Evolutionary conservation across 2,329 filamentous ascomycete species (phyloP).

Genomic region (Zalaria obscura): DNA sequence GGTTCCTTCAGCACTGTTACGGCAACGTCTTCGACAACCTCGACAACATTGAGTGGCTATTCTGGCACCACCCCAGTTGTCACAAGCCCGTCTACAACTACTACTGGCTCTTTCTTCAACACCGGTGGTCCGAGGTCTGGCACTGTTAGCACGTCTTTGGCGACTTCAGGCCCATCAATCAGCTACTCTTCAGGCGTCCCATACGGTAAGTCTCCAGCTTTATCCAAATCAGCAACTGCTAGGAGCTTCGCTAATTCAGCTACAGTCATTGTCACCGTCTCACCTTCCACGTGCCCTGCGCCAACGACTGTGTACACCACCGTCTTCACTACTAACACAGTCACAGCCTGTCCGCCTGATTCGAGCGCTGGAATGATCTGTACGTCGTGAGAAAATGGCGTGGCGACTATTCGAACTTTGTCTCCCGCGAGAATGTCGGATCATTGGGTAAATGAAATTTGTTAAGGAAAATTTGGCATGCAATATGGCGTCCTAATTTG

Average conservation of each 20-base stretch:
- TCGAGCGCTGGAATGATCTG: background rate
- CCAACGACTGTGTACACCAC: constrained; percentile 3
- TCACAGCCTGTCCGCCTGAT: constrained; percentile 2
- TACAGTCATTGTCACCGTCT: constrained; percentile 1
- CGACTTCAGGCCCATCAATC: background rate
- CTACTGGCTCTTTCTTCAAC: background rate
- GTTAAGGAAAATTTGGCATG: too few species aligned
- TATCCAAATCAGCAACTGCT: background rate
- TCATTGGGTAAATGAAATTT: too few species aligned
- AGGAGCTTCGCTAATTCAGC: background rate
- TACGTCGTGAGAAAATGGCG: too few species aligned
- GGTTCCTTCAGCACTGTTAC: background rate
- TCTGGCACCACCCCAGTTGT: background rate
- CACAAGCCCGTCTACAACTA: background rate
- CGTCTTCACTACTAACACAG: constrained; percentile 4
- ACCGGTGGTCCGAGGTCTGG: background rate
- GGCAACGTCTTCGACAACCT: background rate
- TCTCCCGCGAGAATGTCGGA: too few species aligned
- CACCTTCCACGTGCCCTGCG: constrained; percentile 3
- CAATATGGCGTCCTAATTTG: too few species aligned
- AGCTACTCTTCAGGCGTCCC: background rate
- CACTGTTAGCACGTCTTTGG: background rate
- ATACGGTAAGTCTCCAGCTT: background rate
- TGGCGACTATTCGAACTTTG: too few species aligned
- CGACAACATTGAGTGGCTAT: background rate